Conservation (phyloP, 2,329 filamentous ascomycete species). For the Pyrenochaeta sp. region DNA sequence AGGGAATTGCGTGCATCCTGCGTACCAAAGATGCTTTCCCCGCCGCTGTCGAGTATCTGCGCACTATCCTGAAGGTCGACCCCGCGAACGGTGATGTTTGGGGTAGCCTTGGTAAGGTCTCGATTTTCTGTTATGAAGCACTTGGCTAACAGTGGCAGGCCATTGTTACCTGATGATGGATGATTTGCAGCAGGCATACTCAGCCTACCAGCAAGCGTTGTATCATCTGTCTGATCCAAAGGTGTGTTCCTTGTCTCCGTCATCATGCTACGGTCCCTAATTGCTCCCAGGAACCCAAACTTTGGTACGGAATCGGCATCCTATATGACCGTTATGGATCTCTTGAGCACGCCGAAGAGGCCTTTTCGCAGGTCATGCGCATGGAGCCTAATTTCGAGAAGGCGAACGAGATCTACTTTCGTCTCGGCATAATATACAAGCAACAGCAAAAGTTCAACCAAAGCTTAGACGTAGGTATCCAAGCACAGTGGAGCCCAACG, state of each 20-base stretch:
- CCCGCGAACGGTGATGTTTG: conserved; percentile 91
- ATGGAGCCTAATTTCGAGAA: conserved; percentile 99
- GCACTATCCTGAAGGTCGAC: conserved; percentile 90
- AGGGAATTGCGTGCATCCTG: conserved; percentile 89
- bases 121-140: neutral
- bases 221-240: conserved; percentile 94
- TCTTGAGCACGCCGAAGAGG: conserved; percentile 95
- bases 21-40: conserved; percentile 92
- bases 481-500: neutral
- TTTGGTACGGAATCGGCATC: conserved; percentile 99
- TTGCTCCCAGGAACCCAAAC: conserved; percentile 79
- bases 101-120: conserved; percentile 83
- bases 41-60: conserved; percentile 91
- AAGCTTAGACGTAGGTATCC: conserved; percentile 80
- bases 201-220: conserved; percentile 93
- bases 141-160: conserved; percentile 61
- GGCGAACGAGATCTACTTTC: conserved; percentile 98
- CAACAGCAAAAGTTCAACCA: conserved; percentile 93
- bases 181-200: conserved; percentile 94
- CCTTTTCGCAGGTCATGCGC: conserved; percentile 98
- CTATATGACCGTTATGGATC: conserved; percentile 96
- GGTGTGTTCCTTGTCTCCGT: conserved; percentile 57
- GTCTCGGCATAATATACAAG: conserved; percentile 99
- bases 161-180: conserved; percentile 99
- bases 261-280: conserved; percentile 15